Evolutionary conservation across 805 yeast species (phyloP), one percentile per base, ranked within the genome.

Genomic region (Zygoascus biomembranicola): DNA sequence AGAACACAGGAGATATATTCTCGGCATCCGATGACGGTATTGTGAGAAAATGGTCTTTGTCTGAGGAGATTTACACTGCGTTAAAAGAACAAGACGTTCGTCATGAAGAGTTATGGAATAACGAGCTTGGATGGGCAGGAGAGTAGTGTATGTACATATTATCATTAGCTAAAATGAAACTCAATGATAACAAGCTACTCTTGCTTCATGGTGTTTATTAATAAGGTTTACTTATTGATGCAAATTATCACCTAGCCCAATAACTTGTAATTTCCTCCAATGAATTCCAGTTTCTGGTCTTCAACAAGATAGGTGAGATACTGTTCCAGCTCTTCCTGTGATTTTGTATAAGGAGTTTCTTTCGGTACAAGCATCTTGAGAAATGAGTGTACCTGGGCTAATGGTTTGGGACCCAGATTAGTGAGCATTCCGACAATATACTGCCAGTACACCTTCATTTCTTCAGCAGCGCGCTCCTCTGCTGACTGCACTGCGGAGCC

Each of bases 381-480:
- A 58, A 82, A 79, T 16, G 78, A 72, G 53, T 80, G 82, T 32
- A 83, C 77, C 55, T 78, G 71, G 13, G 69, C 73, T 5, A 72
- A 62, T 2, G 80, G 77, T 57, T 79, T 62, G 1, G 76, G 60
- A 0, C 82, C 84, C 45, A 81, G 66, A 56, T 82, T 82, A 2
- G 77, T 77, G 26, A 82, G 66, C 80, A 82, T 81, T 2, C 80
- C 81, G 16, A 64, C 65, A 31, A 83, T 73, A 59, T 75, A 79
- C 0, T 83, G 77, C 75, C 77, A 73, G 54, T 69, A 71, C 6
- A 64, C 53, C 49, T 63, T 63, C 74, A 70, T 66, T 43, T 66
- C 73, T 47, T 68, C 72, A 11, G 23, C 35, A 11, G 66, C 61
- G 42, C 58, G 59, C 16, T 65, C 70, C 26, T 62, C 66, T 1